Conservation (phyloP, 2,329 filamentous ascomycete species). For the Cadophora luteo-olivacea region DNA sequence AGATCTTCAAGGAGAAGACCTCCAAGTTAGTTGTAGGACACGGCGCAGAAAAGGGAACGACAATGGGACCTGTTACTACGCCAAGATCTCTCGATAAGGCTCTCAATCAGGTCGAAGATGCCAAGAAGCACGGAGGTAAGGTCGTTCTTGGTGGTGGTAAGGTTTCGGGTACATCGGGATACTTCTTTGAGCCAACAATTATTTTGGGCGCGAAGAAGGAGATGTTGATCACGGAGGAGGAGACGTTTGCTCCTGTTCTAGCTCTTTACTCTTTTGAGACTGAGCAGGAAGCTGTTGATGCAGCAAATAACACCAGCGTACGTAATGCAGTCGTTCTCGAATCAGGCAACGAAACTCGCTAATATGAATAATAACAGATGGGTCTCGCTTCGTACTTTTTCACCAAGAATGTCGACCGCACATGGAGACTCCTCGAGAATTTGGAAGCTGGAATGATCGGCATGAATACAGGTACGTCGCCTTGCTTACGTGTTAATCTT, state of each 20-base stretch:
- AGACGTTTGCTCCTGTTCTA: constrained; percentile 69
- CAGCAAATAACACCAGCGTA: constrained; percentile 61
- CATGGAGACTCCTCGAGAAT: constrained; percentile 70
- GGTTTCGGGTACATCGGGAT: constrained; percentile 58
- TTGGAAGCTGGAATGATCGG: constrained; percentile 75
- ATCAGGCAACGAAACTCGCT: constrained; percentile 2
- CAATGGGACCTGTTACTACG: constrained; percentile 66
- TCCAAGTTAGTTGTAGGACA: constrained; percentile 65
- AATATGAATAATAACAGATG: constrained; percentile 49
- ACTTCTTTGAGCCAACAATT: constrained; percentile 75
- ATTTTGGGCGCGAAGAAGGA: constrained; percentile 63
- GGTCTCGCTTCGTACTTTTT: constrained; percentile 72
- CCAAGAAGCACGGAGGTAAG: constrained; percentile 65
- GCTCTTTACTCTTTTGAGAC: constrained; percentile 70
- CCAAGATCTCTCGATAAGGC: constrained; percentile 62
- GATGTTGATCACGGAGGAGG: constrained; percentile 64
- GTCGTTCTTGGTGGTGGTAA: constrained; percentile 66
- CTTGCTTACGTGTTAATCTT: not conserved
- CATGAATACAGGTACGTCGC: constrained; percentile 59
- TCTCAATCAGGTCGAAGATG: constrained; percentile 66
- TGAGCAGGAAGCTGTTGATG: constrained; percentile 66
- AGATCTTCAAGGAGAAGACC: constrained; percentile 59
- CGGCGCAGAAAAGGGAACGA: constrained; percentile 60
- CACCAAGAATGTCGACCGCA: constrained; percentile 70
- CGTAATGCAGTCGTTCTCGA: constrained; percentile 16